Evolutionary conservation across 768 basidiomycete species (phyloP).

Genomic region (Termitomyces sp.): DNA sequence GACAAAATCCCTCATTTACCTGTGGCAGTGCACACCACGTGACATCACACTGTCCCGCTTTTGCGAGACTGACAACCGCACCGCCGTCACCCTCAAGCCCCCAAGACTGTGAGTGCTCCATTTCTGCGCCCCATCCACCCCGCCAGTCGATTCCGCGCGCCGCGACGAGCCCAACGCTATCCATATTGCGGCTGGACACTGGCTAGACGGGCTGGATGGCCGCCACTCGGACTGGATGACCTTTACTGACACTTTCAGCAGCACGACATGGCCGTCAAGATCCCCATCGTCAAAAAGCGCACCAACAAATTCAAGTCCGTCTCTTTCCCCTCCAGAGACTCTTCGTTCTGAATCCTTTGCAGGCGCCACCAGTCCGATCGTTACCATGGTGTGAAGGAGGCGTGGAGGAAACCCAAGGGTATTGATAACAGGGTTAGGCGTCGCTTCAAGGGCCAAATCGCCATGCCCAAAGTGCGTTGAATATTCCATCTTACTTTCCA

Average conservation of each 20-base stretch:
- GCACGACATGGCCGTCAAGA: constrained; percentile 49
- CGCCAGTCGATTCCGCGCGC: constrained; percentile 8
- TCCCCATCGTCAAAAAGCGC: constrained; percentile 87
- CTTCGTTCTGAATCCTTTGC: constrained; percentile 11
- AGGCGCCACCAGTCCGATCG: constrained; percentile 99
- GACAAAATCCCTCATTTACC: neutral
- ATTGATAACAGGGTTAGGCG: constrained; percentile 98
- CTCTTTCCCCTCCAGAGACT: neutral
- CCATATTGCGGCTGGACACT: neutral
- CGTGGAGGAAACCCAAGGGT: constrained; percentile 99
- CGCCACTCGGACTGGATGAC: constrained; percentile 30
- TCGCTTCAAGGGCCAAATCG: constrained; percentile 90
- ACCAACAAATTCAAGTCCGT: constrained; percentile 94
- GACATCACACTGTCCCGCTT: neutral
- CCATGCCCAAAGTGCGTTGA: constrained; percentile 85
- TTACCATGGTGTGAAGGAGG: constrained; percentile 94
- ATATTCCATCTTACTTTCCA: neutral
- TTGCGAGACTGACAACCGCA: constrained; percentile 20
- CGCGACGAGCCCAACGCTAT: constrained; percentile 11
- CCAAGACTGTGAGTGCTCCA: constrained; percentile 43
- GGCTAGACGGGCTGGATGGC: constrained; percentile 11
- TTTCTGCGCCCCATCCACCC: constrained; percentile 20
- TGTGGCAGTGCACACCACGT: constrained; percentile 7
- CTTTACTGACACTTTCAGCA: constrained; percentile 17
- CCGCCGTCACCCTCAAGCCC: constrained; percentile 44